phyloP scores from a whole-genome alignment of 345 rosid species.

The Ricinus communis region DNA sequence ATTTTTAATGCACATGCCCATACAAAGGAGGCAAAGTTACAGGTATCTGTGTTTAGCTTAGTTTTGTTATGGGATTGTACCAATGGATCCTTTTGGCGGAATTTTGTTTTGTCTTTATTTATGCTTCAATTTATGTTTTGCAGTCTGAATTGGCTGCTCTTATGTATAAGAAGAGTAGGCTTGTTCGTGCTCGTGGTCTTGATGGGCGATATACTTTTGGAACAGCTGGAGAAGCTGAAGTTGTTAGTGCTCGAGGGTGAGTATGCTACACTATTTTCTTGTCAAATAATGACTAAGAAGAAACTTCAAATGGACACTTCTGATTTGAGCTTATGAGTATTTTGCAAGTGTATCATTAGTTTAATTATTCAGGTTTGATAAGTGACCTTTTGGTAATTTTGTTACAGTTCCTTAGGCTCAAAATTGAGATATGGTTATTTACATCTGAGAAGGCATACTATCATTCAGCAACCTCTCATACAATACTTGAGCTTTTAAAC shows the following conservation, averaged over 20 bases:
- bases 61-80: too few species aligned
- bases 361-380: not conserved
- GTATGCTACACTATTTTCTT: conserved; percentile 21
- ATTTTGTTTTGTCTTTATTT: not conserved
- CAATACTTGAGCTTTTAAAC: not conserved
- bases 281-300: conserved; percentile 9
- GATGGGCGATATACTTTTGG: conserved; percentile 80
- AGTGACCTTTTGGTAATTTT: not conserved
- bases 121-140: not conserved
- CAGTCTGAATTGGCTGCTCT: conserved; percentile 94
- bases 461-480: not conserved
- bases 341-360: not conserved
- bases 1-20: conserved; percentile 97
- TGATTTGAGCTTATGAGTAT: not conserved
- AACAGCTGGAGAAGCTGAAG: conserved; percentile 82
- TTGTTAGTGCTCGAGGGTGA: conserved; percentile 98
- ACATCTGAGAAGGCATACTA: not conserved
- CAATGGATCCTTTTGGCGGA: too few species aligned
- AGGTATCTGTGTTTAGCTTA: conserved; percentile 47
- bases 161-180: conserved; percentile 83
- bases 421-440: not conserved
- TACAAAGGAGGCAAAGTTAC: conserved; percentile 86
- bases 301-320: not conserved
- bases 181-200: conserved; percentile 79
- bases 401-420: not conserved